Percentiles rank a stretch among this genome's conserved stretches.
Conservation (phyloP, 2,329 filamentous ascomycete species). For the Exserohilum rostratum region DNA sequence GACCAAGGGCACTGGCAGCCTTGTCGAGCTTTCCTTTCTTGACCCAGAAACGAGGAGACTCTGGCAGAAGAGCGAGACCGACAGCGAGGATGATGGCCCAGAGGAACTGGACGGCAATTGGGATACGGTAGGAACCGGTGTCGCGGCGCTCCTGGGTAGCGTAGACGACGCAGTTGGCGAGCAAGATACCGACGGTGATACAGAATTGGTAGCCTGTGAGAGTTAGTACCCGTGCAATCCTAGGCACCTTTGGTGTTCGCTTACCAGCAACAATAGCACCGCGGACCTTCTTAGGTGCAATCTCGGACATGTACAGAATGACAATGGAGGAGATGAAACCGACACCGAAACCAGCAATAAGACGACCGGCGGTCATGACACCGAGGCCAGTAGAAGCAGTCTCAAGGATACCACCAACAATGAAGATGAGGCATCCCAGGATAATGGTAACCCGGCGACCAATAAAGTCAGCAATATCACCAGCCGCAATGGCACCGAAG, state of each 20-base stretch:
- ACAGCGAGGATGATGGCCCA: slow-evolving; percentile 78
- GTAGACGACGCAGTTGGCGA: slow-evolving; percentile 79
- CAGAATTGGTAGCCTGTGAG: slow-evolving; percentile 72
- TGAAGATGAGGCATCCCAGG: slow-evolving; percentile 66
- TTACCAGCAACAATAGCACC: slow-evolving; percentile 71
- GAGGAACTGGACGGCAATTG: slow-evolving; percentile 79
- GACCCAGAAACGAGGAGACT: slow-evolving; percentile 86
- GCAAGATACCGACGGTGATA: slow-evolving; percentile 78
- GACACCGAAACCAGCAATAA: slow-evolving; percentile 76
- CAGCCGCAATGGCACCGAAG: slow-evolving; percentile 68
- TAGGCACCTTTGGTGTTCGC: neutral
- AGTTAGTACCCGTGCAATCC: neutral
- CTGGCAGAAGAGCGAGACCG: slow-evolving; percentile 78
- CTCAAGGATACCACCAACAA: slow-evolving; percentile 61
- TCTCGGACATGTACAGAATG: slow-evolving; percentile 82
- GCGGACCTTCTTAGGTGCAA: slow-evolving; percentile 71
- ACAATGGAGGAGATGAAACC: slow-evolving; percentile 71
- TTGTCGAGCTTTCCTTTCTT: slow-evolving; percentile 73
- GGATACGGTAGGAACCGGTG: slow-evolving; percentile 75
- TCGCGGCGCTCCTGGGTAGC: slow-evolving; percentile 68
- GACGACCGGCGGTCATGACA: slow-evolving; percentile 72
- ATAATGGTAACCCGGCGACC: slow-evolving; percentile 71
- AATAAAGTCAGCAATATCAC: slow-evolving; percentile 66
- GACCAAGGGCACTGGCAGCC: slow-evolving; percentile 69
- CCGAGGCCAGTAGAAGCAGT: slow-evolving; percentile 65